Evolutionary conservation across 108 stramenopile species (phyloP).

Genomic region (Bacterosira constricta): DNA sequence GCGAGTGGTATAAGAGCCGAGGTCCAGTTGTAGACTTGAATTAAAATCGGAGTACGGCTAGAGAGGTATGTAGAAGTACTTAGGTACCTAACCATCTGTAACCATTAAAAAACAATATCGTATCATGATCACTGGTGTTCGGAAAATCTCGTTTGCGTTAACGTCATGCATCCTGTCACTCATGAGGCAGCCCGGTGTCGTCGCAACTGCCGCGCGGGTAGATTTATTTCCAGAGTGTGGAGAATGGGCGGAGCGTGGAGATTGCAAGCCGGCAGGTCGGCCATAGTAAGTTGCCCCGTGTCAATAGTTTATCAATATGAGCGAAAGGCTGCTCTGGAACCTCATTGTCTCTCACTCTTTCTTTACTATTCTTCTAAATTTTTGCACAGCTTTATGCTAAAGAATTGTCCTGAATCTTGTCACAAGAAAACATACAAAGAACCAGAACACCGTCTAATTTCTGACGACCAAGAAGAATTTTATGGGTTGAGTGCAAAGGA

Average conservation of each 20-base stretch:
- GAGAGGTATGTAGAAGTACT: too few species aligned
- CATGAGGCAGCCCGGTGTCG: neutral
- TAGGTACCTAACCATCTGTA: too few species aligned
- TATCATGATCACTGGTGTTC: neutral
- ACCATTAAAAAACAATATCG: too few species aligned
- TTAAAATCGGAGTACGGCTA: too few species aligned
- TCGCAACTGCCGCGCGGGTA: neutral
- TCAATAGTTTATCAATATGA: too few species aligned
- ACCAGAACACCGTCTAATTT: constrained; percentile 17
- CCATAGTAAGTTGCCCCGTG: constrained; percentile 36
- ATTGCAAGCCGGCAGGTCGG: constrained; percentile 34
- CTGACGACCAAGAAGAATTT: constrained; percentile 36
- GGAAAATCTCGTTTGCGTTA: neutral
- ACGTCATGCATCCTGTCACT: neutral
- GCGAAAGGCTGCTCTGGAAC: too few species aligned
- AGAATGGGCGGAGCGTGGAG: constrained; percentile 40
- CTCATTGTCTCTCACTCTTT: neutral
- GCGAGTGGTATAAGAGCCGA: too few species aligned
- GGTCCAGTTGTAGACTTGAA: too few species aligned
- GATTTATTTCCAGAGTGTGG: constrained; percentile 39
- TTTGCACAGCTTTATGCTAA: constrained; percentile 36
- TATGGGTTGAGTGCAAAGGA: constrained; percentile 43
- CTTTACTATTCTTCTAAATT: neutral
- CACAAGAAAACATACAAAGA: constrained; percentile 22
- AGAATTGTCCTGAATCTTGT: constrained; percentile 42